A percentile compares a stretch with the other conserved stretches of the same genome.
phyloP scores from a whole-genome alignment of 1,139 yeast species.

The Geotrichum cucujoidarum region DNA sequence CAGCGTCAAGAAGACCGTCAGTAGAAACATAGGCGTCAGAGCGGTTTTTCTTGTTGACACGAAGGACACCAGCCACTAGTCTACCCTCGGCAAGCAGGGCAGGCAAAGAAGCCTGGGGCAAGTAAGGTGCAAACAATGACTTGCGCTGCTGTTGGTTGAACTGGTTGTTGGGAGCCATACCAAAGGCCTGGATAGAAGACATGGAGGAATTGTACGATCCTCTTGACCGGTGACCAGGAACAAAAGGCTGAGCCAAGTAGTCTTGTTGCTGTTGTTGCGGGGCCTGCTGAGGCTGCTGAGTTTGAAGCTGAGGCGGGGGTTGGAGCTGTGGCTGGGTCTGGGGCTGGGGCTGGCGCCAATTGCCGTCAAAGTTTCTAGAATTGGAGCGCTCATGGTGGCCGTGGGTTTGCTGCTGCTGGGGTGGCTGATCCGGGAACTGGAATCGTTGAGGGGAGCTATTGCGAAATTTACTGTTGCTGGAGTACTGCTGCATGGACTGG shows the following conservation, averaged over 20 bases:
- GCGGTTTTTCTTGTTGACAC: constrained; percentile 93
- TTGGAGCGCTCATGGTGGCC: constrained; percentile 42
- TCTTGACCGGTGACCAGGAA: constrained; percentile 76
- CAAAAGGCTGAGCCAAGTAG: constrained; percentile 43
- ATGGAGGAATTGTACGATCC: constrained; percentile 66
- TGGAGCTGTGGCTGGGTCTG: too few relatives aligned
- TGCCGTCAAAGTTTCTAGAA: constrained; percentile 50
- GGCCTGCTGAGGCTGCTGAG: too few relatives aligned
- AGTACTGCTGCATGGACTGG: constrained; percentile 14
- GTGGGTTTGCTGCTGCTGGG: constrained; percentile 1
- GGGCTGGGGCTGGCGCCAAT: constrained; percentile 35
- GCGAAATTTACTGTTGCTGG: constrained; percentile 19
- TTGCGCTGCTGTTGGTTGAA: constrained; percentile 52
- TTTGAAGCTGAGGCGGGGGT: too few relatives aligned
- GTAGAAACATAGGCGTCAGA: constrained; percentile 97
- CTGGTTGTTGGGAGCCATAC: constrained; percentile 29
- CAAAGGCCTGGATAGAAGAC: constrained; percentile 46
- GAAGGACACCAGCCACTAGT: constrained; percentile 82
- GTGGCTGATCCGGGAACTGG: constrained; percentile 39
- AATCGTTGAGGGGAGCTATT: constrained; percentile 39
- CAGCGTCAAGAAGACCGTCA: constrained; percentile 92
- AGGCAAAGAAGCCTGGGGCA: constrained; percentile 90
- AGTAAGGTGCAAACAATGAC: constrained; percentile 89
- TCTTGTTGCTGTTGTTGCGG: constrained; percentile 21
- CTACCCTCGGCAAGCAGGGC: constrained; percentile 85